Evolutionary conservation across 2,329 filamentous ascomycete genomes (phyloP), one percentile per base, ranked within the genome.

Genomic region (Fusarium mexicanum): DNA sequence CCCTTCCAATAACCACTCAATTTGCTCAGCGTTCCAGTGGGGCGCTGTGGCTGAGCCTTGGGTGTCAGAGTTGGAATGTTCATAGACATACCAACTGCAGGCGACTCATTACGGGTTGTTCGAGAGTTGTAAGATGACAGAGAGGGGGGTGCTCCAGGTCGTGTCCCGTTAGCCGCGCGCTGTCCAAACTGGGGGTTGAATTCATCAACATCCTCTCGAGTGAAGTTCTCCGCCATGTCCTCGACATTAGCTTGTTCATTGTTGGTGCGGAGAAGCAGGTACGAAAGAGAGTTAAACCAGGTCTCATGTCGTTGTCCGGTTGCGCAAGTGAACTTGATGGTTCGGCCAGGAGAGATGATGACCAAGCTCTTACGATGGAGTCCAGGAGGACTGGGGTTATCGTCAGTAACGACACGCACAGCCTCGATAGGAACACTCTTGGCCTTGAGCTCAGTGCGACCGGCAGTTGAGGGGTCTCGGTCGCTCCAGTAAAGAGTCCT

Each of bases 401-500:
- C 94, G 81, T 99, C 96, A 3, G 92, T 93, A 22, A 98, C 93
- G 48, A 98, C 94, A 54, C 95, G 90, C 17, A 99, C 94, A 54
- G 94, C 94, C 83, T 98, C 95, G 77, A 99, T 98, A 22, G 93
- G 91, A 51, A 98, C 94, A 82, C 94, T 98, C 91, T 98, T 98
- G 87, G 86, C 89, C 77, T 86, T 88, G 63, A 96, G 85, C 83
- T 98, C 93, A 17, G 89, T 85, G 72, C 93, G 91, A n/a, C 93
- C 93, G 53, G 92, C 93, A 53, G 87, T 89, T 37, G 93, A 92
- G 12, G 96, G 96, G 81, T 98, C 95, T 61, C 92, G 89, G 75
- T 97, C 93, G 80, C 95, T 97, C 96, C 96, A 99, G 87, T 98
- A 98, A 77, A 99, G 84, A 10, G 96, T 98, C 57, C 95, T 91